Evolutionary conservation across 495 filamentous ascomycete genomes (phyloP), one percentile per base, ranked within the genome.

Genomic region (Penicillium paxilli): DNA sequence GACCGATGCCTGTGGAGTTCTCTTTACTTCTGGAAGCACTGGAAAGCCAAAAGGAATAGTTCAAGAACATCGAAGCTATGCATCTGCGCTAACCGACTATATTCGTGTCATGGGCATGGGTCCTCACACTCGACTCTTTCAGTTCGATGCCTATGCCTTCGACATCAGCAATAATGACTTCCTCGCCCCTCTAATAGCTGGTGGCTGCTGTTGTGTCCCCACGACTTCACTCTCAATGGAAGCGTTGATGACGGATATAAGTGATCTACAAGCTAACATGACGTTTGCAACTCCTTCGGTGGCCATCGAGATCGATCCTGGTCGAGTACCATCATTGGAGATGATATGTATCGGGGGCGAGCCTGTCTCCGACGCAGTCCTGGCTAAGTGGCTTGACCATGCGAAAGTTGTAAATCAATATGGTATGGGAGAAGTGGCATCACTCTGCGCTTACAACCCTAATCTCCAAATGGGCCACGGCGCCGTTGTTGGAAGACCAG

Each of bases 391-490:
- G 84, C 69, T 68, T 1, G 41, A 60, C 19, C 69, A 57, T 58
- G 52, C 72, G 37, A 59, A 58, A 12, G 67, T 82, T 14, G 59
- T 84, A 16, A 85, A 85, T 47, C 78, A 75, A 3, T 87, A 86
- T 57, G 84, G 84, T 0, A 83, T 83, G 7, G 74, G 69, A 1
- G 82, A 85, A 53, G 69, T 65, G 21, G 62, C 63, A 8, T 55
- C 59, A 4, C 50, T 59, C n/a, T 66, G 63, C 19, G 58, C 59
- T 1, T 55, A 65, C 30, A 65, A 67, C 24, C 26, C 47, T 10
- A 54, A 59, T 21, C 48, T 60, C 1, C 22, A 52, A 9, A 24
- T 57, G 14, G 53, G 52, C 9, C 54, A 33, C 0, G 52, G 52
- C 11, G 28, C 54, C 4, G 37, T 58, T 0, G 55, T 71, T 12